Percentiles rank a stretch among this genome's conserved stretches.
These are phyloP conservation scores for Rheum nobile DNA, from an alignment of 148 eudicot species.

Conservation along the genomic window DNA sequence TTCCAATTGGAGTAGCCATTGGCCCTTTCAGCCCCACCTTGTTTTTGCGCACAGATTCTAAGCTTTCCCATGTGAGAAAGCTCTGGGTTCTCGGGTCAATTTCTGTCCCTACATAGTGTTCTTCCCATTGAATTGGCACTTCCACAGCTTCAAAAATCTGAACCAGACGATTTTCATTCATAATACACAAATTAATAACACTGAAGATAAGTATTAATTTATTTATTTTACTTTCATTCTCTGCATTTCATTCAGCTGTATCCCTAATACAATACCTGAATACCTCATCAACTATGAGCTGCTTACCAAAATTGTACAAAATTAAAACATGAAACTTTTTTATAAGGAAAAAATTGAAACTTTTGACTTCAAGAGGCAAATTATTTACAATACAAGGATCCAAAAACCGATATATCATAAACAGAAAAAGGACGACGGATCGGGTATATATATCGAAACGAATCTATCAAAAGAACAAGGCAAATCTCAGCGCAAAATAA, in stretches of 20 bases:
- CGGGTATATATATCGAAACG: background rate
- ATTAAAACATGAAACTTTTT: background rate
- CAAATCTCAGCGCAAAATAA: background rate
- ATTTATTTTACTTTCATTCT: no score
- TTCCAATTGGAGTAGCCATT: conserved; percentile 99
- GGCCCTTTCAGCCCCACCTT: conserved; percentile 94
- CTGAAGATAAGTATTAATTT: background rate
- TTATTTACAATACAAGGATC: background rate
- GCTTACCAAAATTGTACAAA: background rate
- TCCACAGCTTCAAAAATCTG: conserved; percentile 73
- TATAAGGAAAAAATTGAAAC: no score
- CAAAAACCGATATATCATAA: background rate
- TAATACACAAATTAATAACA: background rate
- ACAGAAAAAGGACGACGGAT: background rate
- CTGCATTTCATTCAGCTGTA: background rate
- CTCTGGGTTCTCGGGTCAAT: conserved; percentile 92
- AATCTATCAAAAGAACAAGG: background rate
- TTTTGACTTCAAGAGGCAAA: background rate
- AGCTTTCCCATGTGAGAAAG: conserved; percentile 93
- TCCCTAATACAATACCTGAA: background rate
- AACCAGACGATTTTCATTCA: conserved; percentile 5
- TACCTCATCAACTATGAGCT: background rate
- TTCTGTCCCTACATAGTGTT: conserved; percentile 79
- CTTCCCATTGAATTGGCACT: conserved; percentile 96
- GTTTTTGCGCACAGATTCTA: conserved; percentile 74